Percentiles rank a stretch among this genome's conserved stretches.
phyloP scores from a whole-genome alignment of 345 rosid species.

The Acer saccharum region DNA sequence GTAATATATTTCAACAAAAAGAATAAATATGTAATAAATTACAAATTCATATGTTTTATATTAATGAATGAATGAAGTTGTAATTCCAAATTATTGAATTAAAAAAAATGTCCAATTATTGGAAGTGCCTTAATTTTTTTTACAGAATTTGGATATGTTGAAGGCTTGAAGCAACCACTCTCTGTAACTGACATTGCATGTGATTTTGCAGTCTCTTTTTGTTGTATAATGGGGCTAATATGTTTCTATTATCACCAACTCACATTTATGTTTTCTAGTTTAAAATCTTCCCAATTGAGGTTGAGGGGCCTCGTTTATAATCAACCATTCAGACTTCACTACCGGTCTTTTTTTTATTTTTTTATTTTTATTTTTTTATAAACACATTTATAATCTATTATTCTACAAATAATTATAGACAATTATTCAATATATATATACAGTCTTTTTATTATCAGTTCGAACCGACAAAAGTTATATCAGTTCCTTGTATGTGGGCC shows the following conservation, averaged over 20 bases:
- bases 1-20: too few species aligned
- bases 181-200: conserved; percentile 29
- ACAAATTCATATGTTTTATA: too few species aligned
- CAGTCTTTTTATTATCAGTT: too few species aligned
- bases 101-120: neutral
- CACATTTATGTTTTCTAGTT: neutral
- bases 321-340: neutral
- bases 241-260: conserved; percentile 9
- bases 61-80: neutral
- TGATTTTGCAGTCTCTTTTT: conserved; percentile 22
- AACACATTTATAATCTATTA: too few species aligned
- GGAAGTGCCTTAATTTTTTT: neutral
- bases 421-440: too few species aligned
- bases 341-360: neutral
- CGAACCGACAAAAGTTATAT: too few species aligned
- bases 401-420: neutral
- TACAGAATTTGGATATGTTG: too few species aligned
- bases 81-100: too few species aligned
- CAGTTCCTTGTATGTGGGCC: too few species aligned
- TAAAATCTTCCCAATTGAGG: neutral
- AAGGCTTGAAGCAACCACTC: neutral
- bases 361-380: neutral
- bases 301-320: neutral
- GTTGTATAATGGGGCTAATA: neutral
- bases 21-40: too few species aligned